Conservation (phyloP, 1,284 basidiomycete species). For the Athelia psychrophila region DNA sequence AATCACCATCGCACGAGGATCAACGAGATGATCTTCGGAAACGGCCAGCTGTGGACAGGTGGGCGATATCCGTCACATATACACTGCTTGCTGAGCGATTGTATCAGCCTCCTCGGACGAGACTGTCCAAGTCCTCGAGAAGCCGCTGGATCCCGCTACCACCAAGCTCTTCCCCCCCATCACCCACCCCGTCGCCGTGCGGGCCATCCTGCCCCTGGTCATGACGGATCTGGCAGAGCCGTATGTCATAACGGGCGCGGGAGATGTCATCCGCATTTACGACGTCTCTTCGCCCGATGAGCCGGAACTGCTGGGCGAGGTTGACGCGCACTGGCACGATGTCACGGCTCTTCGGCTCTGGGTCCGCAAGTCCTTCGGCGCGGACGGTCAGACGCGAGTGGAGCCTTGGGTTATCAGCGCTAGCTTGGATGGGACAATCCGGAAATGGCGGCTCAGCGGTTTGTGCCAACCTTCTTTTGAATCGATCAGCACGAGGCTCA, state of each 20-base stretch:
- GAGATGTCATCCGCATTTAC: constrained; percentile 77
- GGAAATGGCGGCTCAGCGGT: constrained; percentile 81
- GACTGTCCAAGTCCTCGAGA: constrained; percentile 60
- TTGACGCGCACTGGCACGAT: constrained; percentile 88
- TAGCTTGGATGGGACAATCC: constrained; percentile 81
- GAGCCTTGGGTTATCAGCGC: constrained; percentile 81
- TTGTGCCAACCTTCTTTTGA: constrained; percentile 19
- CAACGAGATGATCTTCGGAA: constrained; percentile 64
- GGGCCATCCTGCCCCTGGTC: constrained; percentile 68
- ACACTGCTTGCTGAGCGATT: too few relatives aligned
- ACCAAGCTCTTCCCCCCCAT: constrained; percentile 48
- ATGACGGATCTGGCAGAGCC: constrained; percentile 59
- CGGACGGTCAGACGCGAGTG: constrained; percentile 41
- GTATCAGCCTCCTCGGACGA: constrained; percentile 82
- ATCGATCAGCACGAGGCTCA: constrained; percentile 2
- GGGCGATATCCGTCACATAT: constrained; percentile 13
- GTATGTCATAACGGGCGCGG: constrained; percentile 77
- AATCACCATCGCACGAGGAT: constrained; percentile 78
- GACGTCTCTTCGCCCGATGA: constrained; percentile 63
- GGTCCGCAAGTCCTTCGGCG: constrained; percentile 47
- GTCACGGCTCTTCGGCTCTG: constrained; percentile 74
- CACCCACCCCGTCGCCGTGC: constrained; percentile 65
- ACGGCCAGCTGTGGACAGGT: constrained; percentile 86
- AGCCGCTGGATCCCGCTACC: constrained; percentile 25
- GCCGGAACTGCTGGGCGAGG: constrained; percentile 61